Percentiles rank a stretch among this genome's conserved stretches.
phyloP scores from a whole-genome alignment of 2,329 filamentous ascomycete species.

The Drechslerella dactyloides region DNA sequence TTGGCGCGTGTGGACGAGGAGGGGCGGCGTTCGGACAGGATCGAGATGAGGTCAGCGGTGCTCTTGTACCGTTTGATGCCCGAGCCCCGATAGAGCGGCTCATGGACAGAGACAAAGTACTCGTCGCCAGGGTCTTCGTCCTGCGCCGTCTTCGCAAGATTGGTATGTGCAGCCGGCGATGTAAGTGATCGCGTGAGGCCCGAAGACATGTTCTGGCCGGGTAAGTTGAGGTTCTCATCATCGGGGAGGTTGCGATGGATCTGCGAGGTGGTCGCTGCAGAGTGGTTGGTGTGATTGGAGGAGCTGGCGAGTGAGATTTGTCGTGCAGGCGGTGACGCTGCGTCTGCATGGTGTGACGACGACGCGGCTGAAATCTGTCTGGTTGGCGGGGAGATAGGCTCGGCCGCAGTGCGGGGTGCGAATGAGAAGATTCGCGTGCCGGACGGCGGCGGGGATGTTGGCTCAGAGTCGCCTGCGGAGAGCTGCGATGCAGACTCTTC shows the following conservation, averaged over 20 bases:
- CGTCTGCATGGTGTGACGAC: conserved; percentile 23
- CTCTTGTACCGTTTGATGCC: conserved; percentile 71
- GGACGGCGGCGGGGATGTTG: conserved; percentile 26
- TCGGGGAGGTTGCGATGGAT: conserved; percentile 58
- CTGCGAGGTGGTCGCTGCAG: conserved; percentile 31
- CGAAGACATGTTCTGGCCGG: conserved; percentile 61
- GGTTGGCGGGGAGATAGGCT: conserved; percentile 44
- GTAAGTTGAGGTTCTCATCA: conserved; percentile 60
- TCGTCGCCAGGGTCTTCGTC: conserved; percentile 45
- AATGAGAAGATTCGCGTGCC: conserved; percentile 45
- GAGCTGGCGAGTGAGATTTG: conserved; percentile 38
- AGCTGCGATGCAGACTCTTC: conserved; percentile 46
- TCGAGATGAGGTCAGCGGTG: conserved; percentile 91
- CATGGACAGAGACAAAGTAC: conserved; percentile 49
- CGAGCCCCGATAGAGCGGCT: conserved; percentile 22
- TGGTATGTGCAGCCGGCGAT: conserved; percentile 38
- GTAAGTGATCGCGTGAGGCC: conserved; percentile 66
- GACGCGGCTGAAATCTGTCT: conserved; percentile 40
- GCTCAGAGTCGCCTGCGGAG: conserved; percentile 35
- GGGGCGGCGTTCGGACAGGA: conserved; percentile 70
- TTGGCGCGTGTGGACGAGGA: conserved; percentile 61
- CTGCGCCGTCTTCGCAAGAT: conserved; percentile 28
- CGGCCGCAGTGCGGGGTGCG: conserved; percentile 44
- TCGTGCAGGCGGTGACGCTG: conserved; percentile 42
- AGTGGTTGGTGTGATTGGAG: conserved; percentile 43